Evolutionary conservation across 257 asterid genomes (phyloP).

Genomic region (Parsonsia alboflavescens): DNA sequence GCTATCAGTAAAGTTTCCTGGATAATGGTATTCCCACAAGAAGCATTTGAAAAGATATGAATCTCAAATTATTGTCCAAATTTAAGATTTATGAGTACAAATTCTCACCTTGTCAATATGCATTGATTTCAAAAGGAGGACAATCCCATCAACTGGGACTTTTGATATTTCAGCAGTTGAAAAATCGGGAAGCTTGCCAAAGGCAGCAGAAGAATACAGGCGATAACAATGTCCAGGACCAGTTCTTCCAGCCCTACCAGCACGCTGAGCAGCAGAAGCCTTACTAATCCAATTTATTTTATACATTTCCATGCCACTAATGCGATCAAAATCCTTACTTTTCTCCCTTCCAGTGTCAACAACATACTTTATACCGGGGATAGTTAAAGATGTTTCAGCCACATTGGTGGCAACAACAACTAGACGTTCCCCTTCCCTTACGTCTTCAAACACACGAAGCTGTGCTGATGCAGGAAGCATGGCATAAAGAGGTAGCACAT

Average conservation of each 20-base stretch:
- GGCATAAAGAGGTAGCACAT: conserved; percentile 82
- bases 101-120: conserved; percentile 67
- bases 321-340: conserved; percentile 67
- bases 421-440: conserved; percentile 71
- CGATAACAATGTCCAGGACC: conserved; percentile 98
- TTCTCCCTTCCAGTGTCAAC: conserved; percentile 96
- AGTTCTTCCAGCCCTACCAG: conserved; percentile 97
- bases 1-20: not conserved
- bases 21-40: not conserved
- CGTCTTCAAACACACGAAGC: conserved; percentile 80
- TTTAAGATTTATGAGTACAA: not conserved
- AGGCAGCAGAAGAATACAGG: conserved; percentile 85
- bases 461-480: conserved; percentile 97
- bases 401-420: conserved; percentile 94
- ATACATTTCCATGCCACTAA: conserved; percentile 77
- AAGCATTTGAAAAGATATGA: not conserved
- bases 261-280: conserved; percentile 96
- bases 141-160: conserved; percentile 94
- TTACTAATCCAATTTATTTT: conserved; percentile 94
- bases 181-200: conserved; percentile 60
- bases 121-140: conserved; percentile 93
- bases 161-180: conserved; percentile 78
- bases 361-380: conserved; percentile 88
- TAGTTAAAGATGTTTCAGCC: conserved; percentile 96
- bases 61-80: not conserved